Percentiles rank a stretch among this genome's conserved stretches.
Conservation (phyloP, 805 yeast genomes). For the Saccharomycopsis synnaedendra region DNA sequence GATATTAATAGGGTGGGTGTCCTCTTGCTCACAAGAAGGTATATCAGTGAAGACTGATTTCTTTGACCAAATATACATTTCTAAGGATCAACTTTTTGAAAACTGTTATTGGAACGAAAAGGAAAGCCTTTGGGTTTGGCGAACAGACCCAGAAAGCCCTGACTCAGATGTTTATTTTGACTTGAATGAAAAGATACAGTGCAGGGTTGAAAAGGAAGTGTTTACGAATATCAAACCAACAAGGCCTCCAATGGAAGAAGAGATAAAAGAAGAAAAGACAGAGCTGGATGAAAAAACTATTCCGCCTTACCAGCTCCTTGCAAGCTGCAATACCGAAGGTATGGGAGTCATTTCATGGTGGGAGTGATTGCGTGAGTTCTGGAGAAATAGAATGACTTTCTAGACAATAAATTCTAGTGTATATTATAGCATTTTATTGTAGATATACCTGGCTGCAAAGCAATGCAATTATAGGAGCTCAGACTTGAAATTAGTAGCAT, state of each 20-base stretch:
- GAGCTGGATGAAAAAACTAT: slow-evolving; percentile 19
- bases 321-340: slow-evolving; percentile 91
- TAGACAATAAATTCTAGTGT: too few relatives aligned
- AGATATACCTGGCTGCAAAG: too few relatives aligned
- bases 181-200: slow-evolving; percentile 81
- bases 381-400: too few relatives aligned
- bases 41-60: slow-evolving; percentile 73
- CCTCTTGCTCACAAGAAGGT: slow-evolving; percentile 80
- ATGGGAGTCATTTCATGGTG: slow-evolving; percentile 97
- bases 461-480: too few relatives aligned
- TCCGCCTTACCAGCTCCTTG: slow-evolving; percentile 82
- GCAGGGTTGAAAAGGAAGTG: slow-evolving; percentile 81
- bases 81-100: slow-evolving; percentile 73
- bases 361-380: slow-evolving; percentile 36
- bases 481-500: too few relatives aligned
- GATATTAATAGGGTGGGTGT: slow-evolving; percentile 84
- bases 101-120: slow-evolving; percentile 50
- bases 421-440: too few relatives aligned
- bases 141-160: slow-evolving; percentile 55
- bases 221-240: slow-evolving; percentile 78
- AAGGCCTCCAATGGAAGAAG: slow-evolving; percentile 44
- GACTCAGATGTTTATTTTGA: slow-evolving; percentile 76
- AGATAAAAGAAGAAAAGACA: slow-evolving; percentile 22
- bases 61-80: slow-evolving; percentile 87
- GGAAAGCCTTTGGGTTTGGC: slow-evolving; percentile 97